Evolutionary conservation across 306 rosid species (phyloP).

Genomic region (Quercus engelmannii): DNA sequence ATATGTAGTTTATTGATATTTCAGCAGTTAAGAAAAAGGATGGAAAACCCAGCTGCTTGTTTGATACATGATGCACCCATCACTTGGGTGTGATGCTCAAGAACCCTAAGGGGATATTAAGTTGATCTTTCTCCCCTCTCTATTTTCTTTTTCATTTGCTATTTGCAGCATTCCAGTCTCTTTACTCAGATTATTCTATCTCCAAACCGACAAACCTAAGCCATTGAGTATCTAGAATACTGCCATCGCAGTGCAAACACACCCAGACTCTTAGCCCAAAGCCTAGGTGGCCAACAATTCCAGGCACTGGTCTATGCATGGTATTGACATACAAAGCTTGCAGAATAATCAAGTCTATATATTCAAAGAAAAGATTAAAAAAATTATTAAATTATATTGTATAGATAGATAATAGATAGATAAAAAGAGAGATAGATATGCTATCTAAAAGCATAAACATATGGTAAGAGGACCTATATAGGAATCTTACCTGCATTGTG

Average conservation of each 20-base stretch:
- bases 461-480: background rate
- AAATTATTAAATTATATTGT: background rate
- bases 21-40: background rate
- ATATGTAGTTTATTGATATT: background rate
- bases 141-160: background rate
- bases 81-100: background rate
- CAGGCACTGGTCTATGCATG: background rate
- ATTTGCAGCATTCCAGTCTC: background rate
- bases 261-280: background rate
- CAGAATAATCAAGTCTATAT: background rate
- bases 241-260: background rate
- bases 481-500: conserved; percentile 80
- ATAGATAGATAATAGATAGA: background rate
- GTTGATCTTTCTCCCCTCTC: background rate
- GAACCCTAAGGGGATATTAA: background rate
- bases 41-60: background rate
- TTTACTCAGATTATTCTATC: background rate
- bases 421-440: background rate
- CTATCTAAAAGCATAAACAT: background rate
- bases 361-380: background rate
- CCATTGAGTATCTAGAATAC: background rate
- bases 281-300: background rate
- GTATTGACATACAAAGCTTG: background rate
- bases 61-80: background rate
- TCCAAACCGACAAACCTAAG: background rate